Percentiles rank a stretch among this genome's conserved stretches.
phyloP scores from a whole-genome alignment of 148 eudicot genomes.

The Heliosperma pusillum region DNA sequence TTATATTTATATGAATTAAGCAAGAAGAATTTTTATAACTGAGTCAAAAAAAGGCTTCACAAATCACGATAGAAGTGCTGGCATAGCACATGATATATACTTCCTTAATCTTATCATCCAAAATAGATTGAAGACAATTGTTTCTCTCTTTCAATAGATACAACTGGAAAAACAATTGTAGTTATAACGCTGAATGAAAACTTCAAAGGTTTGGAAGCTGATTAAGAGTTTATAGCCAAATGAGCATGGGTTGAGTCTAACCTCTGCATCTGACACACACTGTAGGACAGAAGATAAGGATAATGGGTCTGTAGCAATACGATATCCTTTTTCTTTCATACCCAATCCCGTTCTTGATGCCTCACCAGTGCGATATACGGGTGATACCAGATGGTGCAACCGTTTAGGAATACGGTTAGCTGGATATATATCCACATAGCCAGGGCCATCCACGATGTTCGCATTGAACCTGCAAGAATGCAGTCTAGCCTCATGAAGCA shows the following conservation, averaged over 20 bases:
- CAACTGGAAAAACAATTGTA: background rate
- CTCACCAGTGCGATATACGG: slow-evolving; percentile 49
- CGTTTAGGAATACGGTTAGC: slow-evolving; percentile 66
- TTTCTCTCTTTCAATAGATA: background rate
- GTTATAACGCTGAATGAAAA: background rate
- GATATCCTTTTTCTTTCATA: slow-evolving; percentile 63
- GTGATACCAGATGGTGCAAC: slow-evolving; percentile 65
- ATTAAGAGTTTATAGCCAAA: slow-evolving; percentile 1
- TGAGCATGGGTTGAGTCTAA: slow-evolving; percentile 22
- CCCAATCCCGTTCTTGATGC: slow-evolving; percentile 33
- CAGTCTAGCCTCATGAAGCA: slow-evolving; percentile 14
- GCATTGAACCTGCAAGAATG: slow-evolving; percentile 56
- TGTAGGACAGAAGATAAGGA: slow-evolving; percentile 66
- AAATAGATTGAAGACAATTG: background rate
- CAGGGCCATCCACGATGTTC: slow-evolving; percentile 78
- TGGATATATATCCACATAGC: slow-evolving; percentile 89
- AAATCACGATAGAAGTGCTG: too few relatives aligned
- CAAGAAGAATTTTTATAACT: too few relatives aligned
- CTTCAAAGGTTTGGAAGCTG: background rate
- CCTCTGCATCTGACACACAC: slow-evolving; percentile 81
- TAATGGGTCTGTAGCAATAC: slow-evolving; percentile 60
- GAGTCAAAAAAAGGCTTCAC: too few relatives aligned
- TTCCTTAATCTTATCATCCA: background rate
- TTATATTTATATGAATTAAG: too few relatives aligned
- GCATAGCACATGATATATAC: background rate